These are phyloP conservation scores for Penicillium occitanis DNA, from an alignment of 2,329 filamentous ascomycete genomes.

Conservation along the genomic window DNA sequence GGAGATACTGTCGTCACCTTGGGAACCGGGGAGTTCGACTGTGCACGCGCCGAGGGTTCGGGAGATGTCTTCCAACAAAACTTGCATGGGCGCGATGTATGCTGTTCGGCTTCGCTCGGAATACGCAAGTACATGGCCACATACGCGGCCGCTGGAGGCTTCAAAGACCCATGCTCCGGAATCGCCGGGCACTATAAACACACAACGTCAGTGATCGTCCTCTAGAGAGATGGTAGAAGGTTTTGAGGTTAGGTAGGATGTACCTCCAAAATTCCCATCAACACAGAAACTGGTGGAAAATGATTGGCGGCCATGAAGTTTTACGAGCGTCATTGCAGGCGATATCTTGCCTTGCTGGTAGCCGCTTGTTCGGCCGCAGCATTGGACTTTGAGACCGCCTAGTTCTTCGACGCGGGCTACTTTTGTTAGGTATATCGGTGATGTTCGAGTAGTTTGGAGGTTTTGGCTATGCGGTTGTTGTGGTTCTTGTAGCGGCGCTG, in stretches of 20 bases:
- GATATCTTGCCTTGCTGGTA: slow-evolving; percentile 76
- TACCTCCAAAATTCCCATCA: slow-evolving; percentile 58
- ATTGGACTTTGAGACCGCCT: slow-evolving; percentile 77
- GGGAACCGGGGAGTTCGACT: slow-evolving; percentile 66
- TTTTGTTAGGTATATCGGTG: slow-evolving; percentile 56
- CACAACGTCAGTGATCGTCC: background rate
- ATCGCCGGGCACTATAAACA: slow-evolving; percentile 69
- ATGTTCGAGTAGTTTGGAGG: slow-evolving; percentile 44
- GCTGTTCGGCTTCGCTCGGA: slow-evolving; percentile 76
- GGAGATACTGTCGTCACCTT: slow-evolving; percentile 29
- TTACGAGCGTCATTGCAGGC: slow-evolving; percentile 76
- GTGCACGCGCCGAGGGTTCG: slow-evolving; percentile 69
- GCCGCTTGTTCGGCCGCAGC: slow-evolving; percentile 82
- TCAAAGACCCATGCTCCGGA: slow-evolving; percentile 92
- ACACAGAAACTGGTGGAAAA: slow-evolving; percentile 72
- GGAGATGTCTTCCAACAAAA: slow-evolving; percentile 81
- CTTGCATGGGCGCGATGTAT: slow-evolving; percentile 94
- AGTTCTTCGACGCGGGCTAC: slow-evolving; percentile 57
- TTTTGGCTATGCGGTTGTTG: slow-evolving; percentile 32
- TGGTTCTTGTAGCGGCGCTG: background rate
- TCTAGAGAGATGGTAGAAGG: background rate
- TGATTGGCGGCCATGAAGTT: slow-evolving; percentile 78
- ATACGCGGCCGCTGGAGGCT: slow-evolving; percentile 72
- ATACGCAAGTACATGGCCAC: slow-evolving; percentile 88
- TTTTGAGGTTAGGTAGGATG: slow-evolving; percentile 6